A percentile compares a stretch with the other conserved stretches of the same genome.
Evolutionary conservation across 2,329 filamentous ascomycete genomes (phyloP).

Genomic region (Trichoderma sp.): DNA sequence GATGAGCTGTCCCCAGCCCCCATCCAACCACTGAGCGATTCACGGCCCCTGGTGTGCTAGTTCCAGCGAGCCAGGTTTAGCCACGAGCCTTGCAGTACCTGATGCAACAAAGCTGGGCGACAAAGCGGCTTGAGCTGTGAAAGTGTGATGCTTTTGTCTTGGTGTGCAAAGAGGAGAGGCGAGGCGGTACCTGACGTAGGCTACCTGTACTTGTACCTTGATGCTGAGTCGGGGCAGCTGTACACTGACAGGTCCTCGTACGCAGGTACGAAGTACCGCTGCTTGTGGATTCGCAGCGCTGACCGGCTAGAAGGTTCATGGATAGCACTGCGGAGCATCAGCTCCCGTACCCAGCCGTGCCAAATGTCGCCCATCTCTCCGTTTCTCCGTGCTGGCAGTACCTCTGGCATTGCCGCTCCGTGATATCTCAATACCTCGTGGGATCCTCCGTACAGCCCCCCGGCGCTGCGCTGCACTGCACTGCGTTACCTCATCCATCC

Average conservation of each 20-base stretch:
- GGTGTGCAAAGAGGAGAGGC: not conserved
- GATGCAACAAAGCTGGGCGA: not conserved
- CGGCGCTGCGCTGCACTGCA: not conserved
- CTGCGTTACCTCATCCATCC: conserved; percentile 20
- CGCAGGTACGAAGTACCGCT: not conserved
- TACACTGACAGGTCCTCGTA: not conserved
- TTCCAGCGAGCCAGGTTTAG: conserved; percentile 10
- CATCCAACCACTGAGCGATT: conserved; percentile 4
- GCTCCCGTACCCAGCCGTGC: not conserved
- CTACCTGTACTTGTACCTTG: not conserved
- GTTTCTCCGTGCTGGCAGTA: not conserved
- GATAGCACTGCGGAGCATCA: not conserved
- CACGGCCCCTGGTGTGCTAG: conserved; percentile 10
- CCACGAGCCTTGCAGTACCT: conserved; percentile 7
- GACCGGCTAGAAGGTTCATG: not conserved
- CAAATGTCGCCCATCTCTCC: not conserved
- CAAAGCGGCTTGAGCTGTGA: not conserved
- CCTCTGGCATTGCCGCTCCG: not conserved
- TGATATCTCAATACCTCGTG: not conserved
- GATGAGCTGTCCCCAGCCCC: conserved; percentile 14
- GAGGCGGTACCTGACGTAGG: not conserved
- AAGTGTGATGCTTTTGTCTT: not conserved
- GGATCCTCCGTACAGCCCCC: not conserved
- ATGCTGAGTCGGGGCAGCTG: not conserved
- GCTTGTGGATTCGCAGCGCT: not conserved